Evolutionary conservation across 495 filamentous ascomycete species (phyloP).

Genomic region (Xylaria scruposa): DNA sequence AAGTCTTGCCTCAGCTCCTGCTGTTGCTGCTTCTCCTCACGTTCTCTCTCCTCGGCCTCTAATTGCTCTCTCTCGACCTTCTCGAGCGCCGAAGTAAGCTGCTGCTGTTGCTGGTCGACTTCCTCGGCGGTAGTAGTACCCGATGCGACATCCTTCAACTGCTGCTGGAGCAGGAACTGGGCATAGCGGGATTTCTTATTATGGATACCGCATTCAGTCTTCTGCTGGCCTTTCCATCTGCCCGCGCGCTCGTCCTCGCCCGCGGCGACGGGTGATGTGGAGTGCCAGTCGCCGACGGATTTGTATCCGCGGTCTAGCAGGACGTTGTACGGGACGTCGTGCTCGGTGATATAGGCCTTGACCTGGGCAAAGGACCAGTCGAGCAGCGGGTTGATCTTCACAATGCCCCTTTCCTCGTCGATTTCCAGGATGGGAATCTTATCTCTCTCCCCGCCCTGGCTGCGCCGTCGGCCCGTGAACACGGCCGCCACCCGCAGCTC

Average conservation of each 20-base stretch:
- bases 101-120: constrained; percentile 37
- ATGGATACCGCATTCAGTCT: constrained; percentile 98
- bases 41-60: constrained; percentile 18
- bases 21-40: constrained; percentile 1
- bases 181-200: constrained; percentile 94
- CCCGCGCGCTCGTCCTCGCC: constrained; percentile 97
- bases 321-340: constrained; percentile 92
- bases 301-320: constrained; percentile 93
- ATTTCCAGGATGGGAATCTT: constrained; percentile 88
- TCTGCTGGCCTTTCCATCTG: constrained; percentile 91
- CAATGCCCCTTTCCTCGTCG: constrained; percentile 81
- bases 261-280: constrained; percentile 85
- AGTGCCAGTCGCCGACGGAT: constrained; percentile 97
- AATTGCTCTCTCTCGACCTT: constrained; percentile 17
- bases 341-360: constrained; percentile 79
- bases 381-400: constrained; percentile 98
- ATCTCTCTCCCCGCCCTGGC: constrained; percentile 92
- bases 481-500: constrained; percentile 91
- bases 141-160: constrained; percentile 67
- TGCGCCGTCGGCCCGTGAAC: constrained; percentile 89
- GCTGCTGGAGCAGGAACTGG: constrained; percentile 77
- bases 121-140: constrained; percentile 32
- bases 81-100: constrained; percentile 25
- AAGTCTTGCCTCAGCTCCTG: constrained; percentile 19
- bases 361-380: constrained; percentile 96